A percentile compares a stretch with the other conserved stretches of the same genome.
Evolutionary conservation across 1,139 yeast genomes (phyloP).

Genomic region (Scheffersomyces stambukii): DNA sequence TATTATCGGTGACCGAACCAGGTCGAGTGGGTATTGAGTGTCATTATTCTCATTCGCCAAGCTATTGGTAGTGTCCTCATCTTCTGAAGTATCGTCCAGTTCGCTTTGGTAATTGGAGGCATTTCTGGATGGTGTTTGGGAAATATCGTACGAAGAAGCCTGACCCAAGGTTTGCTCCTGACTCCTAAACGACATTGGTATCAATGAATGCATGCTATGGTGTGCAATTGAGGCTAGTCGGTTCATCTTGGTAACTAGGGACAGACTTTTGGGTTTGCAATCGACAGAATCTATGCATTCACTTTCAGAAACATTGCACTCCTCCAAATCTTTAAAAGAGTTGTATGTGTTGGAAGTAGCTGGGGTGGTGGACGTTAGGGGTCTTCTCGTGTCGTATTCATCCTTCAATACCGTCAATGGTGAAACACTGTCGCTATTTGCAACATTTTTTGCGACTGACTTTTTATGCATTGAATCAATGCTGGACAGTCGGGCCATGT

Average conservation of each 20-base stretch:
- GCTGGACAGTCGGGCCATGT: constrained; percentile 1
- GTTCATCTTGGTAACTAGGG: too few relatives aligned
- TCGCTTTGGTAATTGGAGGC: constrained; percentile 21
- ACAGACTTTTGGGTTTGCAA: too few relatives aligned
- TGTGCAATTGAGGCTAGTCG: too few relatives aligned
- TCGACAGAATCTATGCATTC: background rate
- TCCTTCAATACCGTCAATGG: constrained; percentile 29
- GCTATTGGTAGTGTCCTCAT: constrained; percentile 17
- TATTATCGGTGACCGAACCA: background rate
- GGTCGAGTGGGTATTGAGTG: constrained; percentile 12
- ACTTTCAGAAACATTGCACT: background rate
- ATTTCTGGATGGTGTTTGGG: constrained; percentile 1
- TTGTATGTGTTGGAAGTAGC: constrained; percentile 17
- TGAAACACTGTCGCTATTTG: constrained; percentile 15
- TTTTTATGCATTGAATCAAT: constrained; percentile 1
- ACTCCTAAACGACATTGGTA: too few relatives aligned
- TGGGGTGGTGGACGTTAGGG: constrained; percentile 8
- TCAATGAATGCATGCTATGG: too few relatives aligned
- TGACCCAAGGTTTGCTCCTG: too few relatives aligned
- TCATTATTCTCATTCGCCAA: constrained; percentile 6
- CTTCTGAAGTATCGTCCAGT: constrained; percentile 24
- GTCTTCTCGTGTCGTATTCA: constrained; percentile 25
- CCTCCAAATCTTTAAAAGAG: constrained; percentile 16
- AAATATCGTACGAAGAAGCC: too few relatives aligned
- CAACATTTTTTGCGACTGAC: background rate